Evolutionary conservation across 2,329 filamentous ascomycete species (phyloP).

Genomic region (Cordyceps fumosorosea): DNA sequence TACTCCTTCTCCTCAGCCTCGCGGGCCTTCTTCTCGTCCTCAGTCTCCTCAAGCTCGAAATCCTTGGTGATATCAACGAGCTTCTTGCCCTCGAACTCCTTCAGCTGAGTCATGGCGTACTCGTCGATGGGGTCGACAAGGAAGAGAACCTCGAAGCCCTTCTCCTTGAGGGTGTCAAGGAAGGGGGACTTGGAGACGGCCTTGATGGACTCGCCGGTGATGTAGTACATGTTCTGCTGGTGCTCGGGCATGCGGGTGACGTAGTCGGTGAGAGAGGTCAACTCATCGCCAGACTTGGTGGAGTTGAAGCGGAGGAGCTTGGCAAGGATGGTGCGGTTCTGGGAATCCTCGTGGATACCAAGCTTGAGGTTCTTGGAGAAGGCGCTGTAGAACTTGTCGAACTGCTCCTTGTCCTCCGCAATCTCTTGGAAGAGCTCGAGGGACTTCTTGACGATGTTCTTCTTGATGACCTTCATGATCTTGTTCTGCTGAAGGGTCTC

Average conservation of each 20-base stretch:
- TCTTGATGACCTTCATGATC: constrained; percentile 99
- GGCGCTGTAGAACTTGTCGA: constrained; percentile 99
- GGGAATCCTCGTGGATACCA: constrained; percentile 98
- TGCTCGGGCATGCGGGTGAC: constrained; percentile 99
- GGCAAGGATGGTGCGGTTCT: constrained; percentile 88
- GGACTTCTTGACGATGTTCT: constrained; percentile 99
- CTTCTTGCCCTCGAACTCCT: constrained; percentile 99
- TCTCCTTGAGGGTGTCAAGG: constrained; percentile 96
- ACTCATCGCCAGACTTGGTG: constrained; percentile 96
- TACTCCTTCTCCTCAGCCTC: constrained; percentile 98
- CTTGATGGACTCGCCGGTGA: constrained; percentile 99
- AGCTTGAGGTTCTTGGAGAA: constrained; percentile 99
- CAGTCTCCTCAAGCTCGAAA: constrained; percentile 99
- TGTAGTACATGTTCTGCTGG: constrained; percentile 99
- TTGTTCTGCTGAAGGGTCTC: constrained; percentile 99
- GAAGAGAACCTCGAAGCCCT: constrained; percentile 99
- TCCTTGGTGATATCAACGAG: constrained; percentile 99
- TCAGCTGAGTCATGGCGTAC: constrained; percentile 99
- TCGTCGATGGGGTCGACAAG: constrained; percentile 98
- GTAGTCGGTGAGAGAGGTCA: constrained; percentile 93
- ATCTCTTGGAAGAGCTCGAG: constrained; percentile 99
- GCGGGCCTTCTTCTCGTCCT: constrained; percentile 95
- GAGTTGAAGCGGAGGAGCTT: constrained; percentile 99
- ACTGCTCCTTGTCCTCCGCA: constrained; percentile 98
- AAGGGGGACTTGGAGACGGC: constrained; percentile 97